Percentiles rank a stretch among this genome's conserved stretches.
phyloP scores from a whole-genome alignment of 257 asterid genomes.

The Solanum tacnaense region DNA sequence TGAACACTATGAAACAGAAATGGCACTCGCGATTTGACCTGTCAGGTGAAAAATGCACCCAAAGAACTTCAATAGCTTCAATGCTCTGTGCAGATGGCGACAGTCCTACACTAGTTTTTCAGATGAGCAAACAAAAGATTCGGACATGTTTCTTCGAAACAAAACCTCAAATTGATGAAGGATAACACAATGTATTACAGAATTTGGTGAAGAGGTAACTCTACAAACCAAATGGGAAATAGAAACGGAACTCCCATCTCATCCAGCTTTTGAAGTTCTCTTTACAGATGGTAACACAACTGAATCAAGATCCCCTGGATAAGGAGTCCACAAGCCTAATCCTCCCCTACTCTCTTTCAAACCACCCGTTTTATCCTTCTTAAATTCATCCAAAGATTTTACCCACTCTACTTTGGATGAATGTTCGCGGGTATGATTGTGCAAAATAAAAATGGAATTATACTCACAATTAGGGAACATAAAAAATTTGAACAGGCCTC shows the following conservation, averaged over 20 bases:
- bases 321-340: conserved; percentile 86
- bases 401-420: conserved; percentile 97
- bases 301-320: conserved; percentile 63
- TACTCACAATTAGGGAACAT: conserved; percentile 98
- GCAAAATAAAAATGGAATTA: conserved; percentile 69
- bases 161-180: not conserved
- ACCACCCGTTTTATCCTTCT: conserved; percentile 46
- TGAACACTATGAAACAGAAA: not conserved
- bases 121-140: not conserved
- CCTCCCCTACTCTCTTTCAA: conserved; percentile 93
- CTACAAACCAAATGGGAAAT: not conserved
- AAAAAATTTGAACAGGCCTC: conserved; percentile 43
- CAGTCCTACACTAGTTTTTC: not conserved
- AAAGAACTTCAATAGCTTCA: not conserved
- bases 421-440: conserved; percentile 85
- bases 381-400: conserved; percentile 57
- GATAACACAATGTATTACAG: not conserved
- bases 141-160: not conserved
- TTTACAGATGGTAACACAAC: conserved; percentile 74
- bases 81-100: not conserved
- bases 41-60: not conserved
- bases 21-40: not conserved
- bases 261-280: conserved; percentile 91
- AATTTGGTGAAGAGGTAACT: not conserved
- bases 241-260: not conserved